Evolutionary conservation across 495 filamentous ascomycete species (phyloP), one percentile per base, ranked within the genome.

Genomic region (Aspergillus biplanus): DNA sequence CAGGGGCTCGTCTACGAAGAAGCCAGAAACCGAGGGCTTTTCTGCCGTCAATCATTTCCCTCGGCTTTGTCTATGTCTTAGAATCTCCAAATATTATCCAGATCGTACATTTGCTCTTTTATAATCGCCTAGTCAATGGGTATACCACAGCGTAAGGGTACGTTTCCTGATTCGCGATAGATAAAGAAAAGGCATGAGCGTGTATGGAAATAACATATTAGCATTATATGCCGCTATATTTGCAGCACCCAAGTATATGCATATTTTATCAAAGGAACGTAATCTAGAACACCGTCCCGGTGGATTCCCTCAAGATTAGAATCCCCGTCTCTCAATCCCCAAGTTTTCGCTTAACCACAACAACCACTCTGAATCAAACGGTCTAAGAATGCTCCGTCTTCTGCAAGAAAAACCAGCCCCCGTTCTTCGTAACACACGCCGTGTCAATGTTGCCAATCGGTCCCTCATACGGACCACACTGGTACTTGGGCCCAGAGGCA

Each of bases 391-490:
- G 6, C 35, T 39, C 35, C 35, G 35, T 39, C 35, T 39, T 12
- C 6, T 39, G 35, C 35, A 71, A 39, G 76, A 39, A 37, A 21
- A 59, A 59, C n/a, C 1, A 13, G 13, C 47, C 57, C 9, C 57
- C 57, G 5, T 59, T 42, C 1, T 15, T 52, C 2, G 33, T 59
- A 32, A 3, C 27, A 12, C 57, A 59, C 46, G 50, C 57, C 15
- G 39, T 39, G 9, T 39, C 47, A 42, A 59, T 59, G 13, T 48
- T 48, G 46, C 5, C 57, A 32, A 59, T 50, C 1, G 3, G 5
- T n/a, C 57, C 57, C 32, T 59, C 57, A 31, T 59, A 59, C n/a
- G 46, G 1, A 2, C 57, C 57, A 52, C 57, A 59, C 7, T 13
- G 32, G 21, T 59, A 59, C 33, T 42, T 59, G 1, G 57, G 57